These are phyloP conservation scores for Amauroascus niger DNA, from an alignment of 2,329 filamentous ascomycete genomes.

Conservation along the genomic window DNA sequence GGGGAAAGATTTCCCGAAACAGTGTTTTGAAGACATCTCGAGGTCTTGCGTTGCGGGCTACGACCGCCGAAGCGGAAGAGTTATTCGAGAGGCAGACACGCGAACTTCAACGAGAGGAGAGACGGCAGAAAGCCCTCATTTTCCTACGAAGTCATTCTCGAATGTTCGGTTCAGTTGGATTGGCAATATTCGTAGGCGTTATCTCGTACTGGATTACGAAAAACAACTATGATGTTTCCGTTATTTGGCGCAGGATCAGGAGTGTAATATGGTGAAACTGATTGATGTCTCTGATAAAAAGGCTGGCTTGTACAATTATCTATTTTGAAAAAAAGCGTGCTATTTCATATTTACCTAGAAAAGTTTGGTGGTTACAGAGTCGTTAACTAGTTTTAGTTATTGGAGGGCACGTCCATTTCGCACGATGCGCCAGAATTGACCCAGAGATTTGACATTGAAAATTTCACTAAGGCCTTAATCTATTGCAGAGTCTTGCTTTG, in stretches of 20 bases:
- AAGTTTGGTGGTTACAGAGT: too few relatives aligned
- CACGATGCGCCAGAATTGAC: too few relatives aligned
- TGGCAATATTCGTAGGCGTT: conserved; percentile 57
- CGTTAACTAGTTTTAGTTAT: too few relatives aligned
- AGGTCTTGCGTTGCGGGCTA: conserved; percentile 46
- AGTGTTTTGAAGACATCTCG: conserved; percentile 82
- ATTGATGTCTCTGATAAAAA: neutral
- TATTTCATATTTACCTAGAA: too few relatives aligned
- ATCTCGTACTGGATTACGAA: conserved; percentile 58
- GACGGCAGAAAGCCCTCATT: conserved; percentile 42
- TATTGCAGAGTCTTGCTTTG: too few relatives aligned
- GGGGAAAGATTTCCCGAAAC: conserved; percentile 59
- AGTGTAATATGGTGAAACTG: neutral
- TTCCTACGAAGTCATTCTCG: conserved; percentile 56
- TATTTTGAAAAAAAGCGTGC: neutral
- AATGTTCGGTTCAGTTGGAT: conserved; percentile 51
- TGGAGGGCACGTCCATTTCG: too few relatives aligned
- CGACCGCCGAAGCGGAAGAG: conserved; percentile 54
- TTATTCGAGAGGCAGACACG: conserved; percentile 62
- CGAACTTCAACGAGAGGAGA: conserved; percentile 60
- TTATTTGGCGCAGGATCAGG: neutral
- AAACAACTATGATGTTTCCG: conserved; percentile 1
- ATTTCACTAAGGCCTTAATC: too few relatives aligned
- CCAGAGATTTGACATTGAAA: too few relatives aligned
- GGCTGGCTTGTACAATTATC: neutral